Conservation (phyloP, 345 rosid species). For the Corymbia maculata region DNA sequence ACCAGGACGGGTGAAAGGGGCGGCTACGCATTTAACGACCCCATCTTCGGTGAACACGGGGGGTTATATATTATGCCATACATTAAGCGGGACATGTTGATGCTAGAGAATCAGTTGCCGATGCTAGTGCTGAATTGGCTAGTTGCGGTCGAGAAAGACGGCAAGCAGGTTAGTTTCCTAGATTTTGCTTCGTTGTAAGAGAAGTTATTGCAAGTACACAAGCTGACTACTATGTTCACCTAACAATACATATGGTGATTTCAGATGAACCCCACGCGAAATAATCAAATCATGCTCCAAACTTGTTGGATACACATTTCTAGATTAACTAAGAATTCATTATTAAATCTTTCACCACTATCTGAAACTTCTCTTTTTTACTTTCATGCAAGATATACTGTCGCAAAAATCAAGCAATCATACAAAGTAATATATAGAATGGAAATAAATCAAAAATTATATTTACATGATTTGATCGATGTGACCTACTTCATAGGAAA, state of each 20-base stretch:
- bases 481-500: no score
- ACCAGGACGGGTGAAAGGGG: not conserved
- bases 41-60: conserved; percentile 34
- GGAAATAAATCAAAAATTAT: no score
- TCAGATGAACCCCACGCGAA: not conserved
- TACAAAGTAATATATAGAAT: no score
- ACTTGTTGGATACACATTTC: no score
- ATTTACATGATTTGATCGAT: no score
- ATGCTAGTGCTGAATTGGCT: conserved; percentile 20
- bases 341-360: not conserved
- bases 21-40: conserved; percentile 27
- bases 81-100: conserved; percentile 29
- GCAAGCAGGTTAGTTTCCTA: not conserved
- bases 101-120: conserved; percentile 50
- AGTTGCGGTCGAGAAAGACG: not conserved
- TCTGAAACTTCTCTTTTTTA: not conserved
- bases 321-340: no score
- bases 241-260: not conserved
- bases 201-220: not conserved
- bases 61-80: not conserved
- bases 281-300: not conserved
- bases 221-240: not conserved
- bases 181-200: not conserved
- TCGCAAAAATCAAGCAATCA: no score
- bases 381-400: no score